Evolutionary conservation across 2,329 filamentous ascomycete genomes (phyloP), one percentile per base, ranked within the genome.

Genomic region (Sclerotinia sclerotiorum): DNA sequence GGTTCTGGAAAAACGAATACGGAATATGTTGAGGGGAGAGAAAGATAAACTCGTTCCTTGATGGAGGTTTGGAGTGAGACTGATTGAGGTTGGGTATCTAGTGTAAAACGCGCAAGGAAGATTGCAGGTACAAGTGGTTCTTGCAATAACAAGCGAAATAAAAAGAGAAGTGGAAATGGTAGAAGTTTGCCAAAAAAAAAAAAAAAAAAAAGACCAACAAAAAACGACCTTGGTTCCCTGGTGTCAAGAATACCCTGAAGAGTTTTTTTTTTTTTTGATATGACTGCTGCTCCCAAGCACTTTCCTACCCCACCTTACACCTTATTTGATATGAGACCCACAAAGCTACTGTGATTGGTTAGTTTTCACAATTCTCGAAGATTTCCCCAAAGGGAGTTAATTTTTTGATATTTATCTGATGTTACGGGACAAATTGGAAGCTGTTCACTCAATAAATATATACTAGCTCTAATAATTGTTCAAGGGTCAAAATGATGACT

Each of bases 241-340:
- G 10, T 55, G 52, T 55, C 52, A n/a, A 56, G 32, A 35, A 35
- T 56, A 56, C 21, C 32, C n/a, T 19, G 35, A 58, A 58, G 55
- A 58, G 55, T 24, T 39, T 58, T 10, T 19, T 48, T 21, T 48
- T 48, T 35, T 32, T 35, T 56, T n/a, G 54, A n/a, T 39, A 56
- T 35, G 29, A 15, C 54, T 27, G 29, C 54, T 27, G 54, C 54
- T n/a, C 54, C 54, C 54, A 56, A n/a, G 35, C n/a, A 56, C 15
- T 21, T 39, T 56, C 17, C 35, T 57, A 57, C 55, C 55, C 55
- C 55, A 57, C 55, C 55, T 39, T 24, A 35, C 5, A 39, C 32
- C 13, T 42, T 7, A 57, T 10, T 56, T n/a, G 32, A 39, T 8
- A 7, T 24, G 55, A 57, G 32, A 57, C 35, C n/a, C 29, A 39